Conservation (phyloP, 2,329 filamentous ascomycete genomes). For the Aspergillus spinulosporus region DNA sequence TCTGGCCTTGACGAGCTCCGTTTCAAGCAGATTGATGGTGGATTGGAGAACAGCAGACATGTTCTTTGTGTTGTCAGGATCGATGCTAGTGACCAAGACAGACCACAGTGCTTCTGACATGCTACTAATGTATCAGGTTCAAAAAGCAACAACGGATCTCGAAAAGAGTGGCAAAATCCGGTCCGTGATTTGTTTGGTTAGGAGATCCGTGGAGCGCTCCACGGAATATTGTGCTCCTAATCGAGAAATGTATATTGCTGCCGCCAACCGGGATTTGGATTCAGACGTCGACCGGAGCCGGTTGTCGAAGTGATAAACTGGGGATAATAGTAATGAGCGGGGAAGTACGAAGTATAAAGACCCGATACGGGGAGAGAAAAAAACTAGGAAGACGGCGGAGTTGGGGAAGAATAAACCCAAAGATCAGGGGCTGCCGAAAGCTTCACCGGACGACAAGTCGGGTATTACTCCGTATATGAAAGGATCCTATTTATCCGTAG, state of each 20-base stretch:
- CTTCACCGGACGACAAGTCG: conserved; percentile 12
- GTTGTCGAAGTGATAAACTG: not conserved
- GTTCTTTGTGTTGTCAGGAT: conserved; percentile 35
- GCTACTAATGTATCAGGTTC: conserved; percentile 15
- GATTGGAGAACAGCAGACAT: conserved; percentile 45
- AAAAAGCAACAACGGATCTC: not conserved
- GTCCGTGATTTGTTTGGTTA: not conserved
- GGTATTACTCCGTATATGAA: not conserved
- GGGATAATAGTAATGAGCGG: not conserved
- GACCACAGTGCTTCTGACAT: conserved; percentile 43
- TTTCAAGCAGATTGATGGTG: conserved; percentile 44
- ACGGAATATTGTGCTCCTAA: not conserved
- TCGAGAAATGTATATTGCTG: not conserved
- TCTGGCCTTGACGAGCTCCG: conserved; percentile 43
- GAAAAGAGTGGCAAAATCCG: not conserved
- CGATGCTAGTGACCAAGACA: conserved; percentile 38
- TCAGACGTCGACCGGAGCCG: not conserved
- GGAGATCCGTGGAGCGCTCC: not conserved
- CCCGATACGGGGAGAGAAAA: not conserved
- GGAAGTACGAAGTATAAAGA: too few species aligned
- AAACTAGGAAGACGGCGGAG: not conserved
- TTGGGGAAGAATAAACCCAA: not conserved
- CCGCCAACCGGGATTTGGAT: too few species aligned
- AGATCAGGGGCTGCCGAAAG: conserved; percentile 5
- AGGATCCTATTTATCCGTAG: not conserved